These are phyloP conservation scores for Leccinum olivaceopallidum DNA, from an alignment of 768 basidiomycete genomes.

Conservation along the genomic window DNA sequence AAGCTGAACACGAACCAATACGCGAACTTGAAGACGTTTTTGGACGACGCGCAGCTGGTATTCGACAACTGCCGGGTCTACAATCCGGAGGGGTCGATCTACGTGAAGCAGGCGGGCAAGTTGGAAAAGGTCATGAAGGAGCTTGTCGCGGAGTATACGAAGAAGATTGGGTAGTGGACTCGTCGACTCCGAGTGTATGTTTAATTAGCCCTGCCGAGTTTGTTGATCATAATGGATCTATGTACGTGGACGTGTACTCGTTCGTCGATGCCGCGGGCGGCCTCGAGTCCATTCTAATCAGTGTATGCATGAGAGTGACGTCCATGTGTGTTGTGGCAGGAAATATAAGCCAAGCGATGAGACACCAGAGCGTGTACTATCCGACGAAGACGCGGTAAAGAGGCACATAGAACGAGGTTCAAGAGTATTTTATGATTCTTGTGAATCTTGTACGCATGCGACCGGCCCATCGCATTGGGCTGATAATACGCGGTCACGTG, in stretches of 20 bases:
- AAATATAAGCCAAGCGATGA: constrained; percentile 70
- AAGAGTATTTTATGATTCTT: too few relatives aligned
- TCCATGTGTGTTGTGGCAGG: constrained; percentile 59
- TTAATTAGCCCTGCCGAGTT: not conserved
- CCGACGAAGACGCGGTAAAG: constrained; percentile 66
- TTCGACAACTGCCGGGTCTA: constrained; percentile 89
- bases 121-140: constrained; percentile 79
- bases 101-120: constrained; percentile 81
- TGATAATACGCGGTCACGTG: constrained; percentile 26
- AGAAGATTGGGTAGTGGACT: constrained; percentile 17
- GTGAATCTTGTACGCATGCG: too few relatives aligned
- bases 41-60: constrained; percentile 79
- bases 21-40: constrained; percentile 66
- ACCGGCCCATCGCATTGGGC: too few relatives aligned
- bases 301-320: constrained; percentile 30
- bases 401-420: constrained; percentile 47
- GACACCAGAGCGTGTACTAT: constrained; percentile 57
- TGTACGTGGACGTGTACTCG: too few relatives aligned
- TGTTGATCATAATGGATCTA: not conserved
- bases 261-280: not conserved
- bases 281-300: not conserved
- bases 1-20: constrained; percentile 93
- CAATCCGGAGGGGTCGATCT: constrained; percentile 79
- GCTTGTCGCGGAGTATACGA: constrained; percentile 35
- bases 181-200: not conserved